Conservation (phyloP, 768 basidiomycete species). For the Rhodosporidiobolus sp. region DNA sequence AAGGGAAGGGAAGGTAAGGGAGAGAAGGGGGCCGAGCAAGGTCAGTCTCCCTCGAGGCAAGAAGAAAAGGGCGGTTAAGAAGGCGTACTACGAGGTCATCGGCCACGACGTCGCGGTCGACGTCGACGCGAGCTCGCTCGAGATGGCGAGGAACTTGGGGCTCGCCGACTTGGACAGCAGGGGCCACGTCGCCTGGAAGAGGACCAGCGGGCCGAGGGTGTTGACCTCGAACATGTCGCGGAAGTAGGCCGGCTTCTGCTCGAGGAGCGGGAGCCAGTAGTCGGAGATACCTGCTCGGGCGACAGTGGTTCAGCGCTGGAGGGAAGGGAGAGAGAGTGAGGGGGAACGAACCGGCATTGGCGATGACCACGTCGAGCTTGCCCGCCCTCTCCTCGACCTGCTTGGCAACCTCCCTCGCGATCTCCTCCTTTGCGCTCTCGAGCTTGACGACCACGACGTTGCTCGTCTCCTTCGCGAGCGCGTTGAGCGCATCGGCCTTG, state of each 20-base stretch:
- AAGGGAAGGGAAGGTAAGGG: too few relatives aligned
- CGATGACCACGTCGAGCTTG: conserved; percentile 39
- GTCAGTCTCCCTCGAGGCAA: too few relatives aligned
- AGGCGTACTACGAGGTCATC: neutral
- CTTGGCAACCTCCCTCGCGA: conserved; percentile 26
- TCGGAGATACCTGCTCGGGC: too few relatives aligned
- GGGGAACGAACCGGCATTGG: conserved; percentile 38
- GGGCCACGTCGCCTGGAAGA: neutral
- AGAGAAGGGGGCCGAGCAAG: too few relatives aligned
- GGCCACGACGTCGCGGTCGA: neutral
- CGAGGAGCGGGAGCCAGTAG: too few relatives aligned
- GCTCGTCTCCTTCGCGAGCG: neutral
- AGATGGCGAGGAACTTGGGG: neutral
- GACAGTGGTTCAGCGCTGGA: too few relatives aligned
- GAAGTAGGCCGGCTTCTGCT: neutral
- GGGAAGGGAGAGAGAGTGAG: neutral
- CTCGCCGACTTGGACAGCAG: neutral
- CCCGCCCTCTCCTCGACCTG: conserved; percentile 29
- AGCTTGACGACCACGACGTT: conserved; percentile 21
- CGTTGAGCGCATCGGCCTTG: neutral
- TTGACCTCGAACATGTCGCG: neutral
- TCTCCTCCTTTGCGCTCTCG: conserved; percentile 26
- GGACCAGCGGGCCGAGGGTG: neutral
- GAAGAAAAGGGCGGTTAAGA: too few relatives aligned
- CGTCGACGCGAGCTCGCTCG: neutral